Base-by-base conservation (phyloP, 805 yeast genomes). In the Cyberlindnera euphorbiiphila region DNA sequence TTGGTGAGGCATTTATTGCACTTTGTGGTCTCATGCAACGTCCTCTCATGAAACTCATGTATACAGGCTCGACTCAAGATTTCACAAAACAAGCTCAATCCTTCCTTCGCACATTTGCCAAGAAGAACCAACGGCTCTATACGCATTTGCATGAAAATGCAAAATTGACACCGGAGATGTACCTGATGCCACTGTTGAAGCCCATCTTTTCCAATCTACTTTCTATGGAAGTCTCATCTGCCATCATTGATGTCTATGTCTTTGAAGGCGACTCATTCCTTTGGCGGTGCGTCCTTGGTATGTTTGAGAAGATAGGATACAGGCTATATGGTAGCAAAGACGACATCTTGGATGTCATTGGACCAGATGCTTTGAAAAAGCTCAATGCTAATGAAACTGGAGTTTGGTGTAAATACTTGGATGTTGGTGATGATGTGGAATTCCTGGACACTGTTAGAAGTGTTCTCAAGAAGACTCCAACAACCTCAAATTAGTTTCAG, bases 181-280 rank as follows among this genome's bases (percentile, higher is more conserved):
- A 72, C 37, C 54, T 81, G 6, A 64, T 59, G 17, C 62, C 68
- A 3, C 48, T 76, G 35, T 45, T 78, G 3, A 50, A 72, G 15
- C 60, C 66, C 9, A 42, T 77, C 14, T 73, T 79, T 49, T 53
- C 78, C 2, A 59, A 64, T 34, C 63, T 68, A 18, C 50, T 78
- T 29, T 53, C 65, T 10, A 57, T 74, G 32, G 80, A 78, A 23
- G 56, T 69, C 1, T 55, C 72, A 7, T 60, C 68, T 18, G 67
- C 76, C 12, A 46, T 81, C 6, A 49, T 82, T 43, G 89, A 82
- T 53, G 62, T 81, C 5, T 69, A 68, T 53, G 53, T 79, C 9
- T 78, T 79, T 53, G 86, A 80, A 52, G 78, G 81, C 7, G 84
- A 76, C 46, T 58, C 70, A 2, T 66, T 78, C 45, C 51, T 81